Conservation (phyloP, 139 green algal species). For the Pycnococcus provasolii region DNA sequence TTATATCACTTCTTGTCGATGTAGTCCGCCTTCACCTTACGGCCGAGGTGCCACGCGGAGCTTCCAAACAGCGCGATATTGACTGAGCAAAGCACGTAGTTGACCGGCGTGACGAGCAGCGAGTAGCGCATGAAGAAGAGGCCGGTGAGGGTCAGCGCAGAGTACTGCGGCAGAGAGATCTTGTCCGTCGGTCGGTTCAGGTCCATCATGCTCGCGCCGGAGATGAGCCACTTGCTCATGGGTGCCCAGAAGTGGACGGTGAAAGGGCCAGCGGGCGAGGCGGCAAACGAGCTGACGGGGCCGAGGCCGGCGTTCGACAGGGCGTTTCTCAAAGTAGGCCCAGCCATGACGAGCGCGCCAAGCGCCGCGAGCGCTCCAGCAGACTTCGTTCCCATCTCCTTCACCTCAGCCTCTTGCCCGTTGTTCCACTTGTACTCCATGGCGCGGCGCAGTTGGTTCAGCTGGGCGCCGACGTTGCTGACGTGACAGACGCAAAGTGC, state of each 20-base stretch:
- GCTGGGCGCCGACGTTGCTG: slow-evolving; percentile 5
- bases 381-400: neutral
- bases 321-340: neutral
- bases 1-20: neutral
- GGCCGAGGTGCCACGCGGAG: slow-evolving; percentile 1
- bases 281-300: neutral
- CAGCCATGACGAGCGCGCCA: neutral
- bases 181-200: neutral
- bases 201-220: neutral
- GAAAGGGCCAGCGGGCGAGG: neutral
- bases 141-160: neutral
- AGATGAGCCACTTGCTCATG: slow-evolving; percentile 1
- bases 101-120: slow-evolving; percentile 1
- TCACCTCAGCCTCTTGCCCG: neutral
- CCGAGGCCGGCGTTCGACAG: neutral
- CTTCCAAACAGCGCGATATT: neutral
- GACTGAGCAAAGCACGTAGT: neutral
- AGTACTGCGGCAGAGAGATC: neutral
- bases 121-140: slow-evolving; percentile 4
- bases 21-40: neutral
- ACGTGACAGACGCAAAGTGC: slow-evolving; percentile 4
- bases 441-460: slow-evolving; percentile 5
- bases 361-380: no score
- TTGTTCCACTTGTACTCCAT: neutral
- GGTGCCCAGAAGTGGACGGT: neutral